Evolutionary conservation across 495 filamentous ascomycete species (phyloP).

Genomic region (Aspergillus heteromorphus): DNA sequence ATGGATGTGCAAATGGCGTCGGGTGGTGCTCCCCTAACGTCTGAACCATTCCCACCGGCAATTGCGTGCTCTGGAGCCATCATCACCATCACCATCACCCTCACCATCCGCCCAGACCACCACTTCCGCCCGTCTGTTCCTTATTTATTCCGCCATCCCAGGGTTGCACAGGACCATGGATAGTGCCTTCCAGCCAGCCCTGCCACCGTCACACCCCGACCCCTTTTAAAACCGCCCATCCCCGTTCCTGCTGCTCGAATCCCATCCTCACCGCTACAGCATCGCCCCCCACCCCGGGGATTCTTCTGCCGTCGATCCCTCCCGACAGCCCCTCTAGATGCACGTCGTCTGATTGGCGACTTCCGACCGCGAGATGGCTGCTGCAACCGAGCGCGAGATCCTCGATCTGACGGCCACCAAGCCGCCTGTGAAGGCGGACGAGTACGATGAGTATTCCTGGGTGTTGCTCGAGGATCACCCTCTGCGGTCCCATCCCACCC

Average conservation of each 20-base stretch:
- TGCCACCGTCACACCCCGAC: background rate
- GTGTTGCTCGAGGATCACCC: slow-evolving; percentile 36
- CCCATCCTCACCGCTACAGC: slow-evolving; percentile 9
- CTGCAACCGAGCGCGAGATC: background rate
- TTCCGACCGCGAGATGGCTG: background rate
- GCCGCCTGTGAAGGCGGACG: slow-evolving; percentile 6
- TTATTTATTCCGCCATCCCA: background rate
- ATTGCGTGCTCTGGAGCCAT: slow-evolving; percentile 19
- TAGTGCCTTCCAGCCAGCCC: background rate
- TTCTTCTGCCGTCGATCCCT: background rate
- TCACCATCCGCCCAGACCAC: background rate
- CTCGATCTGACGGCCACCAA: background rate
- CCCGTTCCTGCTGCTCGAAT: background rate
- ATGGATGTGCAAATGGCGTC: background rate
- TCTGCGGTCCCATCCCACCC: slow-evolving; percentile 33
- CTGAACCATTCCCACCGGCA: slow-evolving; percentile 17
- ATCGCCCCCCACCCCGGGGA: background rate
- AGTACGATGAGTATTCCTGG: slow-evolving; percentile 30
- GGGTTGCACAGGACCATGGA: slow-evolving; percentile 4
- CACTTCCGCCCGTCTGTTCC: background rate
- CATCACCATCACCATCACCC: slow-evolving; percentile 3
- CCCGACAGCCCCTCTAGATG: background rate
- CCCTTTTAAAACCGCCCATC: background rate
- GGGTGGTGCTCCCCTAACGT: background rate
- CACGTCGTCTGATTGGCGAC: background rate